Evolutionary conservation across 306 rosid species (phyloP).

Genomic region (Sechiopsis laciniata): DNA sequence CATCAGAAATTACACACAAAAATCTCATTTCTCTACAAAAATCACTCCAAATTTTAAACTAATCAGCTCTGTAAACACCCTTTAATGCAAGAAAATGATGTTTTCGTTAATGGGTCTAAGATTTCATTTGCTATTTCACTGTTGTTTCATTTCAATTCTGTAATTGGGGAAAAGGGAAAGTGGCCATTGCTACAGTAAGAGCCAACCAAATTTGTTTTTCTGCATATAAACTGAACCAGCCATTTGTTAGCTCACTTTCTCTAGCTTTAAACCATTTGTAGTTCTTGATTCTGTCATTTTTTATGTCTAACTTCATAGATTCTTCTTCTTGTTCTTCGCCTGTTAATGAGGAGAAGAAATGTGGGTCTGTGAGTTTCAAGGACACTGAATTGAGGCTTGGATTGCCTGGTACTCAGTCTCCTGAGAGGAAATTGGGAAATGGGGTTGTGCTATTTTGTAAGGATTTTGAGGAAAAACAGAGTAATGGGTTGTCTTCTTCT

Average conservation of each 20-base stretch:
- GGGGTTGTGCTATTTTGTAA: constrained; percentile 54
- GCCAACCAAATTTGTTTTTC: constrained; percentile 44
- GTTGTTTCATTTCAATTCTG: not conserved
- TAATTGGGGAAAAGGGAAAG: constrained; percentile 19
- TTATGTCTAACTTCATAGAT: constrained; percentile 61
- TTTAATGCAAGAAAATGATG: not conserved
- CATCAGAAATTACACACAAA: not conserved
- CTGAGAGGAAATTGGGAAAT: constrained; percentile 50
- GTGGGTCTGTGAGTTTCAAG: constrained; percentile 53
- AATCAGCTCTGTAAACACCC: not conserved
- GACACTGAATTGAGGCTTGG: constrained; percentile 95
- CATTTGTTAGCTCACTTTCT: not conserved
- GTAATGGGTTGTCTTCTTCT: constrained; percentile 34
- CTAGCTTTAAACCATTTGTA: not conserved
- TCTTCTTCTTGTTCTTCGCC: constrained; percentile 38
- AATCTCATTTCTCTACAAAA: constrained; percentile 1
- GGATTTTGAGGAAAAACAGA: constrained; percentile 51
- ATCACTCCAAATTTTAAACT: not conserved
- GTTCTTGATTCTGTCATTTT: constrained; percentile 19
- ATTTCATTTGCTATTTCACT: not conserved
- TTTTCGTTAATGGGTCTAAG: not conserved
- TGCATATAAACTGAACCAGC: constrained; percentile 39
- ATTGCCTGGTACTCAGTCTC: constrained; percentile 63
- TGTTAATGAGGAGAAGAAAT: constrained; percentile 41
- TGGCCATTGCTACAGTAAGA: constrained; percentile 34